phyloP scores from a whole-genome alignment of 768 basidiomycete genomes.

The Russula foetens region DNA sequence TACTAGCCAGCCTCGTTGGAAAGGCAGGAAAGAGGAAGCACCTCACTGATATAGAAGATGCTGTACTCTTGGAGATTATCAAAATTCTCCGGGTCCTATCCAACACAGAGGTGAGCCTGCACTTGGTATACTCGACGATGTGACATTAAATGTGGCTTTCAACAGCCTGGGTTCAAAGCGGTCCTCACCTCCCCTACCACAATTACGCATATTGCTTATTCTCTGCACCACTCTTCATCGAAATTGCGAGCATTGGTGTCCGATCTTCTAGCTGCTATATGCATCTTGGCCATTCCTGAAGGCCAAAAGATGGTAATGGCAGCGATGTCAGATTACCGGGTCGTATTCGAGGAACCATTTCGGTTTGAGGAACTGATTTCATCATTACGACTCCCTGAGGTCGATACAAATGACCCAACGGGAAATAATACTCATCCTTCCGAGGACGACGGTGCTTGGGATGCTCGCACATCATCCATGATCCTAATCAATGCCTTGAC shows the following conservation, averaged over 20 bases:
- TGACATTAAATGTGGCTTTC: constrained; percentile 13
- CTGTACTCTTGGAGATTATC: constrained; percentile 62
- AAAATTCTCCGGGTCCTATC: constrained; percentile 76
- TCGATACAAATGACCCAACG: constrained; percentile 29
- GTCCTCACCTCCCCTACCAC: constrained; percentile 56
- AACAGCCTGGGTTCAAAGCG: constrained; percentile 61
- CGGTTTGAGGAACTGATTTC: constrained; percentile 73
- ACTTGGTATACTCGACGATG: background rate
- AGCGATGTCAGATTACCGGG: constrained; percentile 72
- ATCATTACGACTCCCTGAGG: constrained; percentile 49
- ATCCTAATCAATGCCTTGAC: constrained; percentile 72
- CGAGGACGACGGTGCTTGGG: constrained; percentile 72
- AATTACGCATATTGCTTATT: constrained; percentile 65
- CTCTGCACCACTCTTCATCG: constrained; percentile 54
- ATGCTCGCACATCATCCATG: constrained; percentile 69
- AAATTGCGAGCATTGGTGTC: constrained; percentile 64
- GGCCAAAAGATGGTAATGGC: constrained; percentile 70
- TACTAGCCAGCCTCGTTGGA: constrained; percentile 55
- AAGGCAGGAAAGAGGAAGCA: constrained; percentile 56
- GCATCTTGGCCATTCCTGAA: constrained; percentile 58
- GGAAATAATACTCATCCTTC: background rate
- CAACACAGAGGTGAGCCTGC: constrained; percentile 66
- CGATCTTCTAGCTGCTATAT: constrained; percentile 80
- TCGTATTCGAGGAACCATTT: constrained; percentile 62
- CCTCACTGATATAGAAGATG: constrained; percentile 58